Base-by-base conservation (phyloP, 2,329 filamentous ascomycete genomes). In the Magnaporthales sp. region DNA sequence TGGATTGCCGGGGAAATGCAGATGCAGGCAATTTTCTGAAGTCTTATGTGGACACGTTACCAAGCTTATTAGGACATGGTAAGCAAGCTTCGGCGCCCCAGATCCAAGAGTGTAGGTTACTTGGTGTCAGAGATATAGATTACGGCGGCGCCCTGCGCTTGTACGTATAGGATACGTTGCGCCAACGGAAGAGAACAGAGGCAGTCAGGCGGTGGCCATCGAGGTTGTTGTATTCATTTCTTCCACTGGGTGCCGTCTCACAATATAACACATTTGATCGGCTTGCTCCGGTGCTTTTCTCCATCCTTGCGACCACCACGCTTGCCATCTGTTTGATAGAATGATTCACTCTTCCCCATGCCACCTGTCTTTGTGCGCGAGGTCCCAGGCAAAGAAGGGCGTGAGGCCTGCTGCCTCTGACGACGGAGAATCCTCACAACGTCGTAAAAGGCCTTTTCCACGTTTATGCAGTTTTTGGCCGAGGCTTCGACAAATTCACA, bases 401-500 rank as follows among this genome's bases (percentile, higher is more conserved):
- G 69, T 51, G 69, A 32, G 31, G 72, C 68, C 64, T 72, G 67
- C 68, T 74, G 72, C 66, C 75, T 72, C 71, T 78, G 75, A 66
- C 91, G 88, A 72, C 95, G 89, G 70, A 99, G 82, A 77, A 95
- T 91, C 71, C 95, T 84, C 66, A 98, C 95, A 8, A 99, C 95
- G 75, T 99, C 95, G 79, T 97, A 98, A 75, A 99, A 98, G 32
- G 93, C 94, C 83, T 96, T 98, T 78, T 97, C 95, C 66, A 97
- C 94, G 74, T 98, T 97, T 82, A 97, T 93, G 80, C 93, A 97
- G 77, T 97, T 97, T 82, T 97, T 97, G 46, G 94, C 94, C 7
- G 93, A 97, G 1, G 94, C 93, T 78, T 98, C 94, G 72, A 97
- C 93, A 73, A 98, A 98, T 72, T 97, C 93, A 80, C 95, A 98